phyloP scores from a whole-genome alignment of 768 basidiomycete species.

The Trametes cubensis region DNA sequence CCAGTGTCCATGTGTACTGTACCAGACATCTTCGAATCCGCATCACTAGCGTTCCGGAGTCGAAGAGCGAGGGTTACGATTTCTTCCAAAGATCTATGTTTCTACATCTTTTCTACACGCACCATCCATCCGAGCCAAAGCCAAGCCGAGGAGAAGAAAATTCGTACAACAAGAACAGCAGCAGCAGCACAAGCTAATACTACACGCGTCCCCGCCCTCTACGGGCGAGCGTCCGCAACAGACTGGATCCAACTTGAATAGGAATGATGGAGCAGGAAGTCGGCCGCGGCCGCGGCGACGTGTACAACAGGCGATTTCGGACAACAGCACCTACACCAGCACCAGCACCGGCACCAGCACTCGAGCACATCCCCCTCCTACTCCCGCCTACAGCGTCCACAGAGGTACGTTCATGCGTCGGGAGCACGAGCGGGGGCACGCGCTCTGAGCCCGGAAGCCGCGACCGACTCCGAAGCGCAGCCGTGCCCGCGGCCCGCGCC shows the following conservation, averaged over 20 bases:
- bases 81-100: neutral
- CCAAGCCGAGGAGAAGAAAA: neutral
- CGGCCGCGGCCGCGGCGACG: neutral
- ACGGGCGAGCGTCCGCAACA: neutral
- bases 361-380: slow-evolving; percentile 6
- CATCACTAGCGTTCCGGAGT: no score
- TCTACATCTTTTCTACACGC: slow-evolving; percentile 3
- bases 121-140: neutral
- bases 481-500: neutral
- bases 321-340: slow-evolving; percentile 8
- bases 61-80: no score
- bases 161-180: neutral
- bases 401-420: neutral
- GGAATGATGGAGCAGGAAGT: no score
- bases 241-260: no score
- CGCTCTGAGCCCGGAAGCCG: neutral
- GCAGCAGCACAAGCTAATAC: neutral
- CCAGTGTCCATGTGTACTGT: no score
- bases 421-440: neutral
- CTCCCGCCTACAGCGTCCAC: slow-evolving; percentile 8
- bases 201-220: neutral
- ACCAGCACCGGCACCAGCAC: neutral
- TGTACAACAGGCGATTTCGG: slow-evolving; percentile 6
- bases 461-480: neutral
- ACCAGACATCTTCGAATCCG: no score